Percentiles rank a stretch among this genome's conserved stretches.
Evolutionary conservation across 2,329 filamentous ascomycete species (phyloP).

Genomic region (Cladosporium cucumerinum): DNA sequence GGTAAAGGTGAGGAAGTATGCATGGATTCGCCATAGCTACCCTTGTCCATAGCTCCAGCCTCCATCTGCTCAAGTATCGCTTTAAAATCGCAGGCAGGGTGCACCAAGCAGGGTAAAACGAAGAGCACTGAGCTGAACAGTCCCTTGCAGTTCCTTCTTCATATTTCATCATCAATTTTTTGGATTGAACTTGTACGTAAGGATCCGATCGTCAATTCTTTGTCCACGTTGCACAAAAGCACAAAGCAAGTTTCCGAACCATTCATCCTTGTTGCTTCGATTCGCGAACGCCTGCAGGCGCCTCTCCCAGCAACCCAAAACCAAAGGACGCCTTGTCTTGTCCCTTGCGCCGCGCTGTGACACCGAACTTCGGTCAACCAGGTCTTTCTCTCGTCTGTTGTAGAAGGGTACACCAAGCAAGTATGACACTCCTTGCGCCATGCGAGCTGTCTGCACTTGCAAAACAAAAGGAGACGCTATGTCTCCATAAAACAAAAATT

Average conservation of each 20-base stretch:
- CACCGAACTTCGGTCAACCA: neutral
- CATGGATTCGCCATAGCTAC: neutral
- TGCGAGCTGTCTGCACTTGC: neutral
- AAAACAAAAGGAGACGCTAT: neutral
- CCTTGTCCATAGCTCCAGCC: neutral
- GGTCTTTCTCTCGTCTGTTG: neutral
- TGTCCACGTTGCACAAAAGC: neutral
- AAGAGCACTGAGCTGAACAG: neutral
- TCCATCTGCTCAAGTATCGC: neutral
- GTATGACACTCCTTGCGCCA: constrained; percentile 4
- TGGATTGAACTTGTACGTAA: neutral
- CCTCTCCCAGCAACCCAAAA: neutral
- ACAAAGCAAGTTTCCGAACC: neutral
- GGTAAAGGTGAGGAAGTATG: neutral
- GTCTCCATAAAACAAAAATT: neutral
- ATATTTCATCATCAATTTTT: neutral
- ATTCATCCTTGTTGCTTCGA: neutral
- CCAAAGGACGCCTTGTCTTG: neutral
- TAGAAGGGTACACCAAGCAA: neutral
- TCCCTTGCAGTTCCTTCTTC: neutral
- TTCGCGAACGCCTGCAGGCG: constrained; percentile 5
- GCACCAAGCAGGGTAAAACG: too few species aligned
- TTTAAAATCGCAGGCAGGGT: neutral
- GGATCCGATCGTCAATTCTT: neutral
- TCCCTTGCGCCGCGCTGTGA: constrained; percentile 3